Conservation (phyloP, 2,329 filamentous ascomycete genomes). For the Periconia macrospinosa region DNA sequence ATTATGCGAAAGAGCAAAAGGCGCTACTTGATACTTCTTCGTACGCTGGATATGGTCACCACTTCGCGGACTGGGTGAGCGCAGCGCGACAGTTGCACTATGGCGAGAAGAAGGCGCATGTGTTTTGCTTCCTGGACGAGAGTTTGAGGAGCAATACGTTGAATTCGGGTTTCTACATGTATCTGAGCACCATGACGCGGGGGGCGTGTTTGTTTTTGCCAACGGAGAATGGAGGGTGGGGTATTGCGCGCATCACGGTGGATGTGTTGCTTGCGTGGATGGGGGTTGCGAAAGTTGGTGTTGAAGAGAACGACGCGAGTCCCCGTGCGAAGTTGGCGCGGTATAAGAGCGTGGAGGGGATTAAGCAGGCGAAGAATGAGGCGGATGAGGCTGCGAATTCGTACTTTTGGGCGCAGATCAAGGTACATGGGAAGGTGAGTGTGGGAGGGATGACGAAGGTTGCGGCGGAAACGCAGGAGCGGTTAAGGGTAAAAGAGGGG, state of each 20-base stretch:
- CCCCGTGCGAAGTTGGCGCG: slow-evolving; percentile 20
- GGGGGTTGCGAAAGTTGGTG: slow-evolving; percentile 36
- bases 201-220: slow-evolving; percentile 46
- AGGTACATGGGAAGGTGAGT: too few relatives aligned
- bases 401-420: slow-evolving; percentile 19
- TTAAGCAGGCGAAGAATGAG: slow-evolving; percentile 21
- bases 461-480: neutral
- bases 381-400: slow-evolving; percentile 13
- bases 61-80: slow-evolving; percentile 52
- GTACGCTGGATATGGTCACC: slow-evolving; percentile 38
- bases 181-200: slow-evolving; percentile 47
- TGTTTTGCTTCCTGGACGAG: slow-evolving; percentile 48
- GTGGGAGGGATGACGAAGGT: neutral
- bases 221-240: slow-evolving; percentile 11
- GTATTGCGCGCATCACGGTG: slow-evolving; percentile 48
- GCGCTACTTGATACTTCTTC: slow-evolving; percentile 13
- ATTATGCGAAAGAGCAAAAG: slow-evolving; percentile 35
- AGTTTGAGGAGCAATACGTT: neutral
- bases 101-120: slow-evolving; percentile 46
- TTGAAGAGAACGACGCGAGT: slow-evolving; percentile 3
- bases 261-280: slow-evolving; percentile 51
- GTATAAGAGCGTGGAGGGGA: slow-evolving; percentile 16
- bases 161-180: slow-evolving; percentile 43
- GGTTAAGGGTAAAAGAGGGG: slow-evolving; percentile 2
- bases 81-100: slow-evolving; percentile 38